These are phyloP conservation scores for Moniliophthora roreri DNA, from an alignment of 1,284 basidiomycete genomes.

Conservation along the genomic window DNA sequence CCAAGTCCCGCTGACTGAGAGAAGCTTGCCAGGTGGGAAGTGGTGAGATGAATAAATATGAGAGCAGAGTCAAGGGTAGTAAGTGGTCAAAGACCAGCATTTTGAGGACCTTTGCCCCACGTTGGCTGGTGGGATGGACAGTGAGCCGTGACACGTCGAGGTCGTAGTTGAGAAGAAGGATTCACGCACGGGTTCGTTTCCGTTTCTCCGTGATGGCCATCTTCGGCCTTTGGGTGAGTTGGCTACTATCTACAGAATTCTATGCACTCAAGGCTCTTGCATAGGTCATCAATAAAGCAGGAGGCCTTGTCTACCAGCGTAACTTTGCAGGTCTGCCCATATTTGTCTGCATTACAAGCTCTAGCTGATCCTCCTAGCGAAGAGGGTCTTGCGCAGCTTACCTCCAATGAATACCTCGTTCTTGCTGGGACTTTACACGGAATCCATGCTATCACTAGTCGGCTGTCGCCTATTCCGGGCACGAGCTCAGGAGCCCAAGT, in stretches of 20 bases:
- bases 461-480: conserved; percentile 78
- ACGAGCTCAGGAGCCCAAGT: conserved; percentile 87
- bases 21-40: conserved; percentile 13
- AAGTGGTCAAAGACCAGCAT: conserved; percentile 1
- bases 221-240: conserved; percentile 76
- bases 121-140: too few relatives aligned
- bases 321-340: conserved; percentile 76
- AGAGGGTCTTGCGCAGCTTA: conserved; percentile 86
- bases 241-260: conserved; percentile 1
- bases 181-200: too few relatives aligned
- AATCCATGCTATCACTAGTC: conserved; percentile 96
- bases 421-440: conserved; percentile 97
- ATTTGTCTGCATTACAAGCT: conserved; percentile 1
- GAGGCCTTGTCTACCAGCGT: conserved; percentile 92
- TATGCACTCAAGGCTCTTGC: conserved; percentile 9
- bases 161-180: too few relatives aligned
- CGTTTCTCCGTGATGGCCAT: conserved; percentile 55
- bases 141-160: too few relatives aligned
- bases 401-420: conserved; percentile 97
- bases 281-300: conserved; percentile 98
- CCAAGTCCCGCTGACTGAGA: conserved; percentile 44
- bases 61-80: conserved; percentile 7
- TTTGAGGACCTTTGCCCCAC: not conserved
- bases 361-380: conserved; percentile 17
- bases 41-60: conserved; percentile 1